Conservation (phyloP, 768 basidiomycete genomes). For the Kondoa malvinella region DNA sequence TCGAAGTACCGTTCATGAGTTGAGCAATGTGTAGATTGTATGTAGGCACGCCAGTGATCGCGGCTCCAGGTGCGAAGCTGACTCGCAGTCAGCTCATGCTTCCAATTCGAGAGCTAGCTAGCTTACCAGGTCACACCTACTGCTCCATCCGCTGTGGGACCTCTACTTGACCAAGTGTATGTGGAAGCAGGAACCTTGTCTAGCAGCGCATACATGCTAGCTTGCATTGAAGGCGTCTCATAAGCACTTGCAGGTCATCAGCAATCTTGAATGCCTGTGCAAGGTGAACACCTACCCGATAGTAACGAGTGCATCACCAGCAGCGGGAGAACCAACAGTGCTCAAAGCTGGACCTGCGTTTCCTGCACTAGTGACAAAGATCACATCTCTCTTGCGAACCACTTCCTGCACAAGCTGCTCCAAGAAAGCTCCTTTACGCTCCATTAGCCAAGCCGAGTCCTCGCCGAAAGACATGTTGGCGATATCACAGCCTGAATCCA, state of each 20-base stretch:
- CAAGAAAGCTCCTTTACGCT: conserved; percentile 10
- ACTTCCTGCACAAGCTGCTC: conserved; percentile 15
- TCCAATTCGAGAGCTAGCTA: too few species aligned
- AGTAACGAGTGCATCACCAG: conserved; percentile 10
- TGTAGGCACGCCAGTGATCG: conserved; percentile 12
- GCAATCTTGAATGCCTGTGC: not conserved
- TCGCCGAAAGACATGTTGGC: conserved; percentile 19
- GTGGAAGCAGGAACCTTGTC: conserved; percentile 15
- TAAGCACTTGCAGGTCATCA: conserved; percentile 2
- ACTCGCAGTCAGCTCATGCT: too few species aligned
- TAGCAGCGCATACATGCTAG: conserved; percentile 13
- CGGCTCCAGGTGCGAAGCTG: conserved; percentile 17
- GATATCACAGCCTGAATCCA: conserved; percentile 15
- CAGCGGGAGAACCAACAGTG: conserved; percentile 15
- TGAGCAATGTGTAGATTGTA: conserved; percentile 14
- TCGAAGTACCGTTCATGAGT: conserved; percentile 16
- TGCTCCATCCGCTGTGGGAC: conserved; percentile 14
- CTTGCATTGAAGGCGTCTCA: conserved; percentile 11
- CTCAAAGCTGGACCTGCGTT: conserved; percentile 15
- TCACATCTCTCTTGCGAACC: conserved; percentile 16
- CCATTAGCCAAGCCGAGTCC: conserved; percentile 8
- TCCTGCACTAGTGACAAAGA: conserved; percentile 14
- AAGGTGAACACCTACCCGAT: too few species aligned
- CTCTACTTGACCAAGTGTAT: conserved; percentile 16
- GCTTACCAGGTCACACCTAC: conserved; percentile 5